These are phyloP conservation scores for Ustilaginoidea virens DNA, from an alignment of 2,329 filamentous ascomycete species.

Conservation along the genomic window DNA sequence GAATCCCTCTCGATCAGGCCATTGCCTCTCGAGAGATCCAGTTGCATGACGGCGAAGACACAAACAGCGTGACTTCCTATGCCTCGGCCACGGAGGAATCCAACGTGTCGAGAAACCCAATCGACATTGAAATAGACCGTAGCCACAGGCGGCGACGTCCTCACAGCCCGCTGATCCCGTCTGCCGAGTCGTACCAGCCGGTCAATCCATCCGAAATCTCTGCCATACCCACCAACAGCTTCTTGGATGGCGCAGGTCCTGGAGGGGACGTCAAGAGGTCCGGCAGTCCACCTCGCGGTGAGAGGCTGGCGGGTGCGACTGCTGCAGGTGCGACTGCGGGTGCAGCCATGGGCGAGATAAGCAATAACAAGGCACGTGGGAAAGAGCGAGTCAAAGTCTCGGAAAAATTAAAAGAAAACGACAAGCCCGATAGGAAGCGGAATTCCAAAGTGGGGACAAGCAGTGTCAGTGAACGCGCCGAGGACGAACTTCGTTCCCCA, in stretches of 20 bases:
- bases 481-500: constrained; percentile 29
- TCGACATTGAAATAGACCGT: constrained; percentile 78
- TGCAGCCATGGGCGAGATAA: constrained; percentile 25
- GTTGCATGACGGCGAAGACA: constrained; percentile 40
- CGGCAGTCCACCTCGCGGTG: constrained; percentile 25
- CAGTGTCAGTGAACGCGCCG: constrained; percentile 29
- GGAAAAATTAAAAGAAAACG: constrained; percentile 27
- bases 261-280: constrained; percentile 23
- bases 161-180: constrained; percentile 54
- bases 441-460: constrained; percentile 32
- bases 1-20: constrained; percentile 35
- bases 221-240: constrained; percentile 48
- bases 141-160: constrained; percentile 39
- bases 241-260: constrained; percentile 41
- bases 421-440: constrained; percentile 34
- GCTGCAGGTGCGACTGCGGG: constrained; percentile 18
- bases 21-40: constrained; percentile 26
- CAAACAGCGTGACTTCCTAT: constrained; percentile 54
- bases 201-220: constrained; percentile 74
- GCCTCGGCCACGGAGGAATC: constrained; percentile 69
- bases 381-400: constrained; percentile 26
- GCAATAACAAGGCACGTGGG: constrained; percentile 28
- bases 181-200: constrained; percentile 42
- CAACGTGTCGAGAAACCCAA: constrained; percentile 58
- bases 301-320: constrained; percentile 22